Conservation (phyloP, 345 rosid genomes). For the Trapa bicornis region DNA sequence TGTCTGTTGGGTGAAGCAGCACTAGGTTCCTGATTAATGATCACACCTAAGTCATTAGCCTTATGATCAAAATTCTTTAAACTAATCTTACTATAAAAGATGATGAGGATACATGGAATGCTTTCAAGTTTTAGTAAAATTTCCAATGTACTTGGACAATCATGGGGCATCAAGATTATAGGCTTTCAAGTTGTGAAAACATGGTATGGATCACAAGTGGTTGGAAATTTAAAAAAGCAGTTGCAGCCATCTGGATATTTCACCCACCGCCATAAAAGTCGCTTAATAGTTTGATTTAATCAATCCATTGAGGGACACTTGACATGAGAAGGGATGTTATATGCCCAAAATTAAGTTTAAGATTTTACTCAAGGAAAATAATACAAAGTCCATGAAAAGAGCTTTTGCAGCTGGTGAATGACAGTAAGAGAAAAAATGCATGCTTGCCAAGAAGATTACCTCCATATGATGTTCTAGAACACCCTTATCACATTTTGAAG, state of each 20-base stretch:
- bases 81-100: not conserved
- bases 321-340: not conserved
- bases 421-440: not conserved
- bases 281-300: not conserved
- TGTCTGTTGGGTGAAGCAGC: not conserved
- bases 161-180: no score
- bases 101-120: not conserved
- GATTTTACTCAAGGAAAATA: not conserved
- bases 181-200: no score
- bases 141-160: not conserved
- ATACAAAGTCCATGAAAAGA: not conserved
- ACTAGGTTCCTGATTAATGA: not conserved
- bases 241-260: not conserved
- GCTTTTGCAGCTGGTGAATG: not conserved
- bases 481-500: constrained; percentile 18
- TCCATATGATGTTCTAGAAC: constrained; percentile 15
- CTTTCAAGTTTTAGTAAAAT: not conserved
- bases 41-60: not conserved
- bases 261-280: not conserved
- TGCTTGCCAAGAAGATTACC: constrained; percentile 2
- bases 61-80: not conserved
- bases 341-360: not conserved
- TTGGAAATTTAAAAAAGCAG: no score
- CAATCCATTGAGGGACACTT: not conserved
- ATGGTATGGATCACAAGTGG: no score